Evolutionary conservation across 768 basidiomycete species (phyloP), one percentile per base, ranked within the genome.

Genomic region (Dentipellis sp.): DNA sequence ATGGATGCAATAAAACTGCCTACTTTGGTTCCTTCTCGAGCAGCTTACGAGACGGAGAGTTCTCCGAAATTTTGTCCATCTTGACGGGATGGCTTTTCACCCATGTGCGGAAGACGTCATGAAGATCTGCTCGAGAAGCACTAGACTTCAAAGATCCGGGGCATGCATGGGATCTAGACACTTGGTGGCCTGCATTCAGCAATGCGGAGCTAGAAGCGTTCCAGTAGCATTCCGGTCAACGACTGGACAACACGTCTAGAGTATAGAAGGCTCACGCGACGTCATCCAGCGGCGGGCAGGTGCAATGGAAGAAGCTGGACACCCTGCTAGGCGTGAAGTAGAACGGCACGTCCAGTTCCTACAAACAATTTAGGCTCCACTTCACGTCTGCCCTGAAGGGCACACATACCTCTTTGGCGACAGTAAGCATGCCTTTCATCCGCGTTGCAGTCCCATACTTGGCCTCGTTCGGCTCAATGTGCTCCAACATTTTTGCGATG

Each of bases 341-440:
- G 69, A 97, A 94, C 0, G 86, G 86, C 8, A 71, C 69, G 23
- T 80, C 70, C 11, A 92, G 70, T 72, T 95, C 92, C 91, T 95
- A 56, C 12, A 39, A 3, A 29, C 23, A 54, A 51, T 12, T 6
- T 21, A 5, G 35, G 35, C 29, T n/a, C 52, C 17, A 22, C 21
- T 42, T 23, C n/a, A 23, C 17, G 39, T 36, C 11, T 55, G 16
- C 36, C 8, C 49, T 17, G 21, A 38, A 52, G 21, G 12, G 52
- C 2, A 68, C 6, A 29, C 79, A 42, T 48, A 89, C 95, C 75
- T 95, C 88, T 69, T 84, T 81, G 0, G 94, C 94, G 2, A 97
- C 78, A 7, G 87, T 84, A 48, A 98, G 72, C 97, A 99, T 98
- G 1, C 97, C 97, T 69, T 86, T 88, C 86, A 99, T 97, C 53